Evolutionary conservation across 352 stramenopile genomes (phyloP), one percentile per base, ranked within the genome.

Genomic region (Pythium periplocum): DNA sequence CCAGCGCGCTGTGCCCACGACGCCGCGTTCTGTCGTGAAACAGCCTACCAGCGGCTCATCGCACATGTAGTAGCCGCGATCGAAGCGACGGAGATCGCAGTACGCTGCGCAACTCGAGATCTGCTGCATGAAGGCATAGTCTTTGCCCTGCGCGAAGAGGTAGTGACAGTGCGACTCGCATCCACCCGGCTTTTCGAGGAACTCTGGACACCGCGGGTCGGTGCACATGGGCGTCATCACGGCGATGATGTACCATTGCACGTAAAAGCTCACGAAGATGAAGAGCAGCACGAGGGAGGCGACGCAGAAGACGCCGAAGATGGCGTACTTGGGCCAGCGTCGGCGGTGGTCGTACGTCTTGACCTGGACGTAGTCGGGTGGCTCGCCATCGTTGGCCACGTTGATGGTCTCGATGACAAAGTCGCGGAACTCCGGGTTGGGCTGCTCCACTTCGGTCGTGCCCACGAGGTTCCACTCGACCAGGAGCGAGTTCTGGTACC

Each of bases 161-260:
- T 72, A 59, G 34, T 71, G 61, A 59, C 74, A 85, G 43, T 85
- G 74, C 6, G 52, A 43, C 30, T 76, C 58, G 46, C 74, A 85
- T 33, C 51, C 57, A 30, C 58, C 58, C 2, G 66, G 48, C 1
- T 51, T 42, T 41, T 69, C 58, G 8, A 82, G 55, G 49, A 65
- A 85, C 41, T 61, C 57, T 2, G 71, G 71, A 26, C 72, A 86
- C 6, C 75, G 72, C 6, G 75, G 75, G 47, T 86, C 68, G 11
- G 72, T 78, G 55, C 72, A 86, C 63, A 79, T 72, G 9, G 75
- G 75, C 33, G 75, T 86, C 75, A 86, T 86, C 33, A 86, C 72
- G 17, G 75, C 75, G 45, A 86, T 68, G 53, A 86, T 83, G 60
- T 86, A 86, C 75, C 75, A 86, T 57, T 86, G 75, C 38, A 78